Conservation (phyloP, 768 basidiomycete genomes). For the Sporobolomyces pararoseus region DNA sequence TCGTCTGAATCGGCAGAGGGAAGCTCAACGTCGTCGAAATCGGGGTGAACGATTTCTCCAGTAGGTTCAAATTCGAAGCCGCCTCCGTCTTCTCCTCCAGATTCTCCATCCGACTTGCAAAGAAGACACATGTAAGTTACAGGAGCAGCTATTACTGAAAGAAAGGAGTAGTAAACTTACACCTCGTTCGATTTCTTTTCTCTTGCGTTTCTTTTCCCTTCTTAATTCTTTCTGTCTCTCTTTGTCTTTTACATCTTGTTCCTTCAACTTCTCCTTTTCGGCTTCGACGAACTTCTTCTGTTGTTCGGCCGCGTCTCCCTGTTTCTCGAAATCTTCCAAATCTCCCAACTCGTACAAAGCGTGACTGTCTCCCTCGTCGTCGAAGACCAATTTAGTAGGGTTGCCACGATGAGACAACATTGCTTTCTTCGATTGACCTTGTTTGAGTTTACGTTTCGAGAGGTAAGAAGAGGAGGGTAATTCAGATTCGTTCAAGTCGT, state of each 20-base stretch:
- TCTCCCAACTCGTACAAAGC: constrained; percentile 78
- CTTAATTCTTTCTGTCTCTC: constrained; percentile 14
- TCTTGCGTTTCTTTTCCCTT: constrained; percentile 15
- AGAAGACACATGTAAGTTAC: neutral
- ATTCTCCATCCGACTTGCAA: constrained; percentile 9
- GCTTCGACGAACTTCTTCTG: constrained; percentile 48
- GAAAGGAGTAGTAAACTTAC: constrained; percentile 11
- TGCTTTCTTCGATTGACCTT: constrained; percentile 69
- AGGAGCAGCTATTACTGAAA: too few relatives aligned
- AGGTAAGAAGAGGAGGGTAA: constrained; percentile 50
- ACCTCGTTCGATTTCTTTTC: constrained; percentile 12
- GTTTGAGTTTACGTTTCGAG: constrained; percentile 83
- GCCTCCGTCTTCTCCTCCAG: constrained; percentile 43
- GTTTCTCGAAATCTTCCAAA: constrained; percentile 61
- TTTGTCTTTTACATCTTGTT: constrained; percentile 16
- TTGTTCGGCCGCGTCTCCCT: constrained; percentile 63
- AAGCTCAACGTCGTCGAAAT: constrained; percentile 43
- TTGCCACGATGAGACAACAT: constrained; percentile 61
- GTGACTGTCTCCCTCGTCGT: constrained; percentile 73
- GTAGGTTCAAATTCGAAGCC: constrained; percentile 48
- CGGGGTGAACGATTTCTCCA: constrained; percentile 41
- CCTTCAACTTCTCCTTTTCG: constrained; percentile 13
- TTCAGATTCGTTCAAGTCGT: constrained; percentile 58
- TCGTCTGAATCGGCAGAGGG: constrained; percentile 56
- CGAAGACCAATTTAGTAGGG: constrained; percentile 76